Evolutionary conservation across 257 asterid genomes (phyloP).

Genomic region (Perilla frutescens): DNA sequence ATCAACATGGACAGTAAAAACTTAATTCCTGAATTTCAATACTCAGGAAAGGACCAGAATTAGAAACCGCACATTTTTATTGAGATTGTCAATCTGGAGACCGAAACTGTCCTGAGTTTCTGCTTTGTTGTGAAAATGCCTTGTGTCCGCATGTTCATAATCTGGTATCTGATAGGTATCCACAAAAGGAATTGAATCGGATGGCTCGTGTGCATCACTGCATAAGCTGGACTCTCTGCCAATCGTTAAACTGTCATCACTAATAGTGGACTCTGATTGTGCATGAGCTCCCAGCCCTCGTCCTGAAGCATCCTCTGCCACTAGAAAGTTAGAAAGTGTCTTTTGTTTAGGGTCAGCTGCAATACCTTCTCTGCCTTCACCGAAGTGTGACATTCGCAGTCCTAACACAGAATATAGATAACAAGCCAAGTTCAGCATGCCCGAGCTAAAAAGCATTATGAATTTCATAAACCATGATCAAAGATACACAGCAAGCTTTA

Average conservation of each 20-base stretch:
- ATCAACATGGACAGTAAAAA: neutral
- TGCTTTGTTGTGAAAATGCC: slow-evolving; percentile 34
- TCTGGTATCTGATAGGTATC: slow-evolving; percentile 43
- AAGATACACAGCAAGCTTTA: neutral
- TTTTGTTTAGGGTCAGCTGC: slow-evolving; percentile 78
- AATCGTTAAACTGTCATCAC: slow-evolving; percentile 42
- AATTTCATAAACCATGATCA: neutral
- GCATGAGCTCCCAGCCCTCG: slow-evolving; percentile 40
- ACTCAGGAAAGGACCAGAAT: neutral
- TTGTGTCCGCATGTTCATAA: slow-evolving; percentile 32
- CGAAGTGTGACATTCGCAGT: slow-evolving; percentile 83
- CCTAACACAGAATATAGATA: slow-evolving; percentile 49
- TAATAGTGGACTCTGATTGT: slow-evolving; percentile 39
- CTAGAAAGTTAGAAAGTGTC: slow-evolving; percentile 68
- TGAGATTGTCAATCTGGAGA: slow-evolving; percentile 34
- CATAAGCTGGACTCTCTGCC: slow-evolving; percentile 40
- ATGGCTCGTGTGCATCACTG: slow-evolving; percentile 41
- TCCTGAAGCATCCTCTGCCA: slow-evolving; percentile 50
- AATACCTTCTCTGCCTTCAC: slow-evolving; percentile 59
- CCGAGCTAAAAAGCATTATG: neutral
- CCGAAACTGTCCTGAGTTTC: slow-evolving; percentile 36
- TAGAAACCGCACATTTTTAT: slow-evolving; percentile 41
- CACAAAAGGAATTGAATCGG: slow-evolving; percentile 41
- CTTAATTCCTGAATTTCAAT: neutral
- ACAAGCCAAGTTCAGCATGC: slow-evolving; percentile 19